Base-by-base conservation (phyloP, 139 green algal species). In the Volvox reticuliferus region DNA sequence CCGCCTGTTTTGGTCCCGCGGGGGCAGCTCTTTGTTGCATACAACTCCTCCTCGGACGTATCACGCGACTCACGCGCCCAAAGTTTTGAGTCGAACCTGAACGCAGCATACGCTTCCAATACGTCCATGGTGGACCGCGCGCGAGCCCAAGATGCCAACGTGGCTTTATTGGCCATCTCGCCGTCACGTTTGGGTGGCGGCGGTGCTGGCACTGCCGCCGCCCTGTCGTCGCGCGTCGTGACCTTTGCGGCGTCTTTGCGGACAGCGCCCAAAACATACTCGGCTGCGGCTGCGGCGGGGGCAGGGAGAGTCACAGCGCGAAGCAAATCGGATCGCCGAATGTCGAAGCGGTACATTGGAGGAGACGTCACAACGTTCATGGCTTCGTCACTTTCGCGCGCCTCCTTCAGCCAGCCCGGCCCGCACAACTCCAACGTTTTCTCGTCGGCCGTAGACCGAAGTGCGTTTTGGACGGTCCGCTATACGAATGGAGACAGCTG, bases 241-340 rank as follows among this genome's bases (percentile, higher is more conserved):
- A 44, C 78, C 20, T 84, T 84, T 33, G 78, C 78, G 14, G 78
- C 78, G 36, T 84, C 78, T 22, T 44, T 84, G 21, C 78, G 78
- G 6, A 84, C 36, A 22, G 78, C 78, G 6, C 78, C 78, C 16
- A 65, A 65, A 16, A 68, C 9, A 26, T 28, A 37, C 1, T 20
- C 36, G 36, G 14, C 36, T 32, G 36, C 36, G 36, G 14, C 36
- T 32, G 36, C 78, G 78, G 35, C 78, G 78, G 36, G 21, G 37
- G 18, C 14, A 1, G 6, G 50, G 76, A 12, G 20, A 61, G 17
- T 82, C 32, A 28, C 65, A 73, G 65, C 65, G 24, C 6, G 65
- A 24, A 12, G 6, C 12, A 73, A 28, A 28, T 73, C 65, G 16
- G 65, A 28, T 28, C 65, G 65, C 21, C 65, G 65, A 24, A 73